Percentiles rank a stretch among this genome's conserved stretches.
These are phyloP conservation scores for Dothiorella sarmentorum DNA, from an alignment of 2,329 filamentous ascomycete species.

Conservation along the genomic window DNA sequence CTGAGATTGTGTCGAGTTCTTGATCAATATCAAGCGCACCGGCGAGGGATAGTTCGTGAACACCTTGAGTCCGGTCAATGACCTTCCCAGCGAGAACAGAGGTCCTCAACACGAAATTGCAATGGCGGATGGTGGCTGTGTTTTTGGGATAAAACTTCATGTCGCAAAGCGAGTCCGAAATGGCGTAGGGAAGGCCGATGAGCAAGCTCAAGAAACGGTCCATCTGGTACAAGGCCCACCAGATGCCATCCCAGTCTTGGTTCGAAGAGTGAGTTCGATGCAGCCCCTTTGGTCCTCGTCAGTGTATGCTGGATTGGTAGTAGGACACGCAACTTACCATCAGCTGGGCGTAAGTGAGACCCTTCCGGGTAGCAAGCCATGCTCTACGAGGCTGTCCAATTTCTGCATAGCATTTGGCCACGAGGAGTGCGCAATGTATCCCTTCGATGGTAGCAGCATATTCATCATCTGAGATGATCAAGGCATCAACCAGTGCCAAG, in stretches of 20 bases:
- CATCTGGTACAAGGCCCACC: constrained; percentile 39
- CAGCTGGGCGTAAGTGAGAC: constrained; percentile 51
- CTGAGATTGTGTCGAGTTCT: constrained; percentile 39
- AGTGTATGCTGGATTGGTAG: background rate
- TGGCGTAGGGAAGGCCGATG: constrained; percentile 52
- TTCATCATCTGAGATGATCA: constrained; percentile 50
- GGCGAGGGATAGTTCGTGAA: constrained; percentile 34
- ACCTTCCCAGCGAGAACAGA: constrained; percentile 42
- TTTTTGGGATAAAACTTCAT: constrained; percentile 21
- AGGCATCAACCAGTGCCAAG: constrained; percentile 45
- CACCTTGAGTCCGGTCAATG: constrained; percentile 43
- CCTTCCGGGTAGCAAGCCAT: constrained; percentile 52
- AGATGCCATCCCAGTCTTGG: constrained; percentile 36
- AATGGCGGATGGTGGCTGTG: background rate
- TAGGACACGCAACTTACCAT: constrained; percentile 40
- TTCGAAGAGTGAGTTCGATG: constrained; percentile 37
- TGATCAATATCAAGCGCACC: constrained; percentile 43
- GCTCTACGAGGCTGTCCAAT: constrained; percentile 54
- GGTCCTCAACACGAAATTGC: constrained; percentile 32
- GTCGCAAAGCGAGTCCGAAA: constrained; percentile 39
- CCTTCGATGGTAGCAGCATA: constrained; percentile 50
- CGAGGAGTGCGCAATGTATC: constrained; percentile 51
- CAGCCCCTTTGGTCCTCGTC: constrained; percentile 29
- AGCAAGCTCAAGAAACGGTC: constrained; percentile 53
- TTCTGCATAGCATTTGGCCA: constrained; percentile 53